These are phyloP conservation scores for Saturnispora zaruensis DNA, from an alignment of 805 yeast genomes.

Conservation along the genomic window DNA sequence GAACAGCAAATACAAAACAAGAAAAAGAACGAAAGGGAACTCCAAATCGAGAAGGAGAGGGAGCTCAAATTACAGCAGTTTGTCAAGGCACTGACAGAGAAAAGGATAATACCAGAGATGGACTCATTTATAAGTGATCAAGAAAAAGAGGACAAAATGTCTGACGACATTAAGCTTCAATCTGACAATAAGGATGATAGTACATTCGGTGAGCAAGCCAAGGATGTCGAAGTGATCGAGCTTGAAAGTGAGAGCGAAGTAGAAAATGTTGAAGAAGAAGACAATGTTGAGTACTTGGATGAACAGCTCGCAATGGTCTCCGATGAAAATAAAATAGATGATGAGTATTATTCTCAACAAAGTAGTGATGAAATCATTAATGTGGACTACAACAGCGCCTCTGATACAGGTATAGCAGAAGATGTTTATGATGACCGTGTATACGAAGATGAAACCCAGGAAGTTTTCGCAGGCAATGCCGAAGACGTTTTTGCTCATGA, in stretches of 20 bases:
- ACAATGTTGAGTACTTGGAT: neutral
- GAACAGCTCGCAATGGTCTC: neutral
- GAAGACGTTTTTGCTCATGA: conserved; percentile 16
- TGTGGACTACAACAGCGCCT: neutral
- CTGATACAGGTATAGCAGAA: neutral
- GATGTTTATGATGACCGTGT: neutral
- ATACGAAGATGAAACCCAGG: neutral
- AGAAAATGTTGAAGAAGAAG: neutral
- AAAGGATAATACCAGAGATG: conserved; percentile 6
- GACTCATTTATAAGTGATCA: conserved; percentile 3
- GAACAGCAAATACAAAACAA: conserved; percentile 24
- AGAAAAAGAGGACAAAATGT: conserved; percentile 5
- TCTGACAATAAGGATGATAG: neutral
- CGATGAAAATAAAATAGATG: neutral
- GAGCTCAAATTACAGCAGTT: neutral
- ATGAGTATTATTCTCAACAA: neutral
- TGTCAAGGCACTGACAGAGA: conserved; percentile 7
- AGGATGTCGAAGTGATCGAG: conserved; percentile 3
- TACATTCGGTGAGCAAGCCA: conserved; percentile 3
- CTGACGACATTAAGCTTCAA: neutral
- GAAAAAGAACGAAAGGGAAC: conserved; percentile 2
- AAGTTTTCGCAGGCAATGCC: conserved; percentile 1
- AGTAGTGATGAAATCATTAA: neutral
- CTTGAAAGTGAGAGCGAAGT: conserved; percentile 2
- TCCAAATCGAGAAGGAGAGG: conserved; percentile 5